Evolutionary conservation across 2,329 filamentous ascomycete genomes (phyloP).

Genomic region (Colletotrichum lentis): DNA sequence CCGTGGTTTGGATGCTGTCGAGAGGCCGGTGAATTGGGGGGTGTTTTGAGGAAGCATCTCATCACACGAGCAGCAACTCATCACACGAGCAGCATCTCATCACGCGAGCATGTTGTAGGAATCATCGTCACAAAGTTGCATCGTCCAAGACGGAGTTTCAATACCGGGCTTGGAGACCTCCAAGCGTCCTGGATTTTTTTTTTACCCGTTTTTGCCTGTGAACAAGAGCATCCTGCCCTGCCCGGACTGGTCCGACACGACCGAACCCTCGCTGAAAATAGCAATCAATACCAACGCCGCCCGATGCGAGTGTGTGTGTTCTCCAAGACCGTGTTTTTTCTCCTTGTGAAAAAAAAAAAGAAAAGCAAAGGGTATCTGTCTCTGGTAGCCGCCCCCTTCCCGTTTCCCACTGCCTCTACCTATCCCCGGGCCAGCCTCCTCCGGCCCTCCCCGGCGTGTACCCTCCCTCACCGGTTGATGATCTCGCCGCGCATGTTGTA

Average conservation of each 20-base stretch:
- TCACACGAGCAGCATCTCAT: neutral
- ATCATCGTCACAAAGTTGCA: no score
- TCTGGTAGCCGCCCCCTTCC: slow-evolving; percentile 1
- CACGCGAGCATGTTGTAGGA: neutral
- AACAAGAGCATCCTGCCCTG: neutral
- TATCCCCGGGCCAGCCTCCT: neutral
- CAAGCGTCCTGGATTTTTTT: neutral
- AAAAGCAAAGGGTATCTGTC: slow-evolving; percentile 16
- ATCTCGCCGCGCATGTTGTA: slow-evolving; percentile 42
- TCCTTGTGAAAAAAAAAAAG: slow-evolving; percentile 6
- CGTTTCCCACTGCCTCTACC: neutral
- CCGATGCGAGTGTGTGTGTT: neutral
- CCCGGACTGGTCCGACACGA: neutral
- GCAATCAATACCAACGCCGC: slow-evolving; percentile 11
- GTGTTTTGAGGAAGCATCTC: neutral
- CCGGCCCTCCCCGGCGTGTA: no score
- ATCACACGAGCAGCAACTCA: no score
- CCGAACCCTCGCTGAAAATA: neutral
- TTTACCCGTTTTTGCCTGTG: neutral
- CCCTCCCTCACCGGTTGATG: slow-evolving; percentile 21
- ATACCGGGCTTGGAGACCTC: neutral
- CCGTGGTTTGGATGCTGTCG: neutral
- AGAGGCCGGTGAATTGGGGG: neutral
- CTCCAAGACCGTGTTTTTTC: neutral
- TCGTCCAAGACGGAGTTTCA: neutral